Conservation (phyloP, 768 basidiomycete genomes). For the Lactifluus pinguis region DNA sequence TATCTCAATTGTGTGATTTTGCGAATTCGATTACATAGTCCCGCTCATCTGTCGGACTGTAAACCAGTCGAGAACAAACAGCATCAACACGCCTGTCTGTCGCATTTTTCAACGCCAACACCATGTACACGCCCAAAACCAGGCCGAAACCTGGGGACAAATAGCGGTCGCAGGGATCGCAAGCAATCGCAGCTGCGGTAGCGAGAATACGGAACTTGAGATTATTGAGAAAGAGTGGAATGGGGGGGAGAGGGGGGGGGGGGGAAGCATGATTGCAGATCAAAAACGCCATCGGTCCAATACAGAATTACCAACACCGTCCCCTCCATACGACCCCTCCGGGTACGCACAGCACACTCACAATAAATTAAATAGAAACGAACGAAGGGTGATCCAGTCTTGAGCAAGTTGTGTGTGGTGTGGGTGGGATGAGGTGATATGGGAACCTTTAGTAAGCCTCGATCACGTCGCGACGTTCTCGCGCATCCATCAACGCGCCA, state of each 20-base stretch:
- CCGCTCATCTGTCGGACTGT: neutral
- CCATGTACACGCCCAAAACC: constrained; percentile 10
- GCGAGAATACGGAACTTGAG: constrained; percentile 1
- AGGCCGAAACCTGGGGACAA: neutral
- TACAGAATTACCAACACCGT: neutral
- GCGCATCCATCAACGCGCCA: constrained; percentile 69
- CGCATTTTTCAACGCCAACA: constrained; percentile 14
- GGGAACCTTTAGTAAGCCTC: constrained; percentile 14
- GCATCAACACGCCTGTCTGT: constrained; percentile 5
- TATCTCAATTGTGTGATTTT: neutral
- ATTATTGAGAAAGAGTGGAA: constrained; percentile 15
- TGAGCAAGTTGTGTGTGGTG: constrained; percentile 9
- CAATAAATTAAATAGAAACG: constrained; percentile 16
- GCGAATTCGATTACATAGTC: neutral
- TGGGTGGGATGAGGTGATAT: neutral
- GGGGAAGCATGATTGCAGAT: constrained; percentile 6
- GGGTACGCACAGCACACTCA: constrained; percentile 12
- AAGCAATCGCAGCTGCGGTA: constrained; percentile 8
- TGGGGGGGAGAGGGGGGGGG: neutral
- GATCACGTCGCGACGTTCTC: constrained; percentile 56
- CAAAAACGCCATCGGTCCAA: neutral
- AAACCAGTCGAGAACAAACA: neutral
- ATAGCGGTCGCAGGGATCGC: constrained; percentile 1
- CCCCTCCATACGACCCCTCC: constrained; percentile 6
- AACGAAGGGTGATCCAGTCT: constrained; percentile 18